Evolutionary conservation across 106 monocot species (phyloP).

Genomic region (Platanthera guangdongensis): DNA sequence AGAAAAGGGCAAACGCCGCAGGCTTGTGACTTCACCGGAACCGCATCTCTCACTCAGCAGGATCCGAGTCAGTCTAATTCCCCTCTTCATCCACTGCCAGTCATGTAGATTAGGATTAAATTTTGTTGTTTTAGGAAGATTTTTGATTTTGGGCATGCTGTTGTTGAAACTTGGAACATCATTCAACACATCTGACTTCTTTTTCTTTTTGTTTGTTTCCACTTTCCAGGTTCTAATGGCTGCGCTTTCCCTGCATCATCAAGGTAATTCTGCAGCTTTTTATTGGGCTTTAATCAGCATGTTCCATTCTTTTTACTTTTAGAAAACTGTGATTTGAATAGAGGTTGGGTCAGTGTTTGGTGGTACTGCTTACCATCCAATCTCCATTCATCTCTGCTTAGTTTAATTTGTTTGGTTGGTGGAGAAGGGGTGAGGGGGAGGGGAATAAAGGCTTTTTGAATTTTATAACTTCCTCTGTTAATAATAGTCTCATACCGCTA

Average conservation of each 20-base stretch:
- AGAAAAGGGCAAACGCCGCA: conserved; percentile 26
- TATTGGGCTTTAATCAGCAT: background rate
- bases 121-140: too few relatives aligned
- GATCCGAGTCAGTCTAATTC: conserved; percentile 46
- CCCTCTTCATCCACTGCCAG: background rate
- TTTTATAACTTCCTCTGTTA: too few relatives aligned
- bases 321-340: too few relatives aligned
- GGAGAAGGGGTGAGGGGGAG: too few relatives aligned
- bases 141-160: background rate
- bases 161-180: background rate
- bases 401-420: too few relatives aligned
- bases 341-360: too few relatives aligned
- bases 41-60: conserved; percentile 17
- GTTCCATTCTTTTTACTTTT: background rate
- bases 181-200: background rate
- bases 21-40: conserved; percentile 50
- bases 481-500: too few relatives aligned
- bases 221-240: conserved; percentile 38
- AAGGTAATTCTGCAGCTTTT: conserved; percentile 18
- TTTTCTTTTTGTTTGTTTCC: conserved; percentile 11
- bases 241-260: conserved; percentile 30
- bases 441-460: too few relatives aligned
- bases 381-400: too few relatives aligned
- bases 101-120: background rate
- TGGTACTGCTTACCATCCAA: too few relatives aligned